These are phyloP conservation scores for Streptanthus diversifolius DNA, from an alignment of 345 rosid genomes.

Conservation along the genomic window DNA sequence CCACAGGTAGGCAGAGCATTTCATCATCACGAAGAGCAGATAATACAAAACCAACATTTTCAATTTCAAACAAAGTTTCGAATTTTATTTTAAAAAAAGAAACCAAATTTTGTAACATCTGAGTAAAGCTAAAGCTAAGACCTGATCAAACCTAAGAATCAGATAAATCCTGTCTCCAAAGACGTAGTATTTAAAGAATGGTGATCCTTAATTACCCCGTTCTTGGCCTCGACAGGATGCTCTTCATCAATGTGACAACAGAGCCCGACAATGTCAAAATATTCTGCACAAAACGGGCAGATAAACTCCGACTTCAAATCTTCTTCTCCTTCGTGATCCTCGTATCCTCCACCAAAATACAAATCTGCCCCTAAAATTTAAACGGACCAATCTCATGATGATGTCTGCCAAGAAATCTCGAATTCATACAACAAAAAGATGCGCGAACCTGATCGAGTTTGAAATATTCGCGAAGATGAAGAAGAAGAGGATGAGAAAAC, in stretches of 20 bases:
- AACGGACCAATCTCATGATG: neutral
- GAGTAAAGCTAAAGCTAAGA: neutral
- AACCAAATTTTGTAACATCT: neutral
- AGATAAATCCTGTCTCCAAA: neutral
- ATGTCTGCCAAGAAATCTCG: neutral
- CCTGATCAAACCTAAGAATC: conserved; percentile 3
- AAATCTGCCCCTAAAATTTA: conserved; percentile 41
- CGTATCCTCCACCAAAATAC: conserved; percentile 49
- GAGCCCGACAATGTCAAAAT: conserved; percentile 80
- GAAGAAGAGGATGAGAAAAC: conserved; percentile 33
- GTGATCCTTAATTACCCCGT: conserved; percentile 53
- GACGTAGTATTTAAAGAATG: neutral
- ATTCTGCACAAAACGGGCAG: conserved; percentile 82
- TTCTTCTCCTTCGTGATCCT: conserved; percentile 58
- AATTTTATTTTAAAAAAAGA: neutral
- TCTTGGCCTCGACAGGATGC: conserved; percentile 78
- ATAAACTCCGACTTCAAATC: conserved; percentile 59
- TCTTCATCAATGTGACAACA: conserved; percentile 88
- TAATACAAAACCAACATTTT: neutral
- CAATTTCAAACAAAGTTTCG: neutral
- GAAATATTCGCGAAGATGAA: conserved; percentile 27
- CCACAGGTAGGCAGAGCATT: conserved; percentile 17
- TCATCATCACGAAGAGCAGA: conserved; percentile 9
- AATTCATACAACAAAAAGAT: neutral
- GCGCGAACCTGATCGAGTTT: conserved; percentile 34